Evolutionary conservation across 129 eudicot species (phyloP).

Genomic region (Saposhnikovia divaricata): DNA sequence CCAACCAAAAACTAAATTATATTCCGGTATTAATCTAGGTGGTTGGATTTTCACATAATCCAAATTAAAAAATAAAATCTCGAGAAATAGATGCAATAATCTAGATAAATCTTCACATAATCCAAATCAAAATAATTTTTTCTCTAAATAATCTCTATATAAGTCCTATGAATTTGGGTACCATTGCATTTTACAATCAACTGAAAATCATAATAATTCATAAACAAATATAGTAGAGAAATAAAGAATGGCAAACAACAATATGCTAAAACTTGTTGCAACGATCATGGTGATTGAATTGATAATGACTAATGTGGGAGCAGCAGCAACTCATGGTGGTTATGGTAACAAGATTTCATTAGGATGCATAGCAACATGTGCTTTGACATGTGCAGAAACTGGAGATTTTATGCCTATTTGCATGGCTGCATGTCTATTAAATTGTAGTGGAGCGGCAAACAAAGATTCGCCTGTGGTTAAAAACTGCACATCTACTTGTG

Average conservation of each 20-base stretch:
- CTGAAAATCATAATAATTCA: background rate
- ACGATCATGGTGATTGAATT: background rate
- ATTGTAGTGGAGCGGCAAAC: too few species aligned
- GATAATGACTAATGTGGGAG: background rate
- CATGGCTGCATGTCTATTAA: background rate
- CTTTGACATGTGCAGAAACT: background rate
- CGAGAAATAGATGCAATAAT: too few species aligned
- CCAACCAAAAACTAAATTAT: too few species aligned
- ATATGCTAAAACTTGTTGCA: background rate
- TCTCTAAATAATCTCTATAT: too few species aligned
- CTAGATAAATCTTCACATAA: too few species aligned
- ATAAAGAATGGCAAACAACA: background rate
- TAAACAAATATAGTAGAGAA: background rate
- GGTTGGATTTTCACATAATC: too few species aligned
- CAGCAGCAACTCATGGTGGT: background rate
- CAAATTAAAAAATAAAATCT: too few species aligned
- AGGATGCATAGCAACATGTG: background rate
- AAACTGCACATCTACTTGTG: too few species aligned
- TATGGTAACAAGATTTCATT: background rate
- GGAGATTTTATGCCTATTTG: background rate
- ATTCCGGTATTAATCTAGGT: too few species aligned
- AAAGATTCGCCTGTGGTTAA: too few species aligned
- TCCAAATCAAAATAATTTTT: too few species aligned
- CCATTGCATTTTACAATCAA: background rate
- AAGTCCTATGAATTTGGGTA: background rate